These are phyloP conservation scores for Claviceps sp. DNA, from an alignment of 2,329 filamentous ascomycete genomes.

Conservation along the genomic window DNA sequence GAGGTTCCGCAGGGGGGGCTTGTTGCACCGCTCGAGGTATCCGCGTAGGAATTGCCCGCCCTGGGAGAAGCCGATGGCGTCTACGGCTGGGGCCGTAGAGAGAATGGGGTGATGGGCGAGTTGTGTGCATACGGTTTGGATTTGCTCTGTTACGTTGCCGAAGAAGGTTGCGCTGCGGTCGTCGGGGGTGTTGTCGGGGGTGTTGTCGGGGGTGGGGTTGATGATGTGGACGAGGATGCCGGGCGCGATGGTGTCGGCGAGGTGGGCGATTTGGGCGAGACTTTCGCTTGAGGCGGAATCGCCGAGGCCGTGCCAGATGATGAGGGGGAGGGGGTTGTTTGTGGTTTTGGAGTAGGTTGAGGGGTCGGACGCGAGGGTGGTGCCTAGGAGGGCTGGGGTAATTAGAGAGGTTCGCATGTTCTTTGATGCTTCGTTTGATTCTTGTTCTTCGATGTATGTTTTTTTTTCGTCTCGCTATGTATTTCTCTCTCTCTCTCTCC, in stretches of 20 bases:
- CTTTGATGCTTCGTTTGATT: neutral
- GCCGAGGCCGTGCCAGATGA: constrained; percentile 83
- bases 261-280: constrained; percentile 60
- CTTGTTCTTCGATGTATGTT: neutral
- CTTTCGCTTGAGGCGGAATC: constrained; percentile 68
- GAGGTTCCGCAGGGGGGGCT: constrained; percentile 59
- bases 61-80: constrained; percentile 89
- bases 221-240: constrained; percentile 34
- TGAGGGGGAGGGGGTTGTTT: constrained; percentile 66
- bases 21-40: constrained; percentile 78
- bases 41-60: constrained; percentile 92
- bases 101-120: constrained; percentile 67
- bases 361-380: constrained; percentile 19
- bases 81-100: constrained; percentile 67
- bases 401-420: constrained; percentile 11
- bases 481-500: neutral
- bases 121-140: constrained; percentile 63
- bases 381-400: constrained; percentile 6
- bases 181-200: constrained; percentile 32
- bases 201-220: constrained; percentile 23
- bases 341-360: constrained; percentile 22
- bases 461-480: no score
- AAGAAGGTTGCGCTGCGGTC: constrained; percentile 82
- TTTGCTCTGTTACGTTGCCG: constrained; percentile 73
- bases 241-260: constrained; percentile 67